Evolutionary conservation across 257 asterid species (phyloP).

Genomic region (Nicotiana benthamiana): DNA sequence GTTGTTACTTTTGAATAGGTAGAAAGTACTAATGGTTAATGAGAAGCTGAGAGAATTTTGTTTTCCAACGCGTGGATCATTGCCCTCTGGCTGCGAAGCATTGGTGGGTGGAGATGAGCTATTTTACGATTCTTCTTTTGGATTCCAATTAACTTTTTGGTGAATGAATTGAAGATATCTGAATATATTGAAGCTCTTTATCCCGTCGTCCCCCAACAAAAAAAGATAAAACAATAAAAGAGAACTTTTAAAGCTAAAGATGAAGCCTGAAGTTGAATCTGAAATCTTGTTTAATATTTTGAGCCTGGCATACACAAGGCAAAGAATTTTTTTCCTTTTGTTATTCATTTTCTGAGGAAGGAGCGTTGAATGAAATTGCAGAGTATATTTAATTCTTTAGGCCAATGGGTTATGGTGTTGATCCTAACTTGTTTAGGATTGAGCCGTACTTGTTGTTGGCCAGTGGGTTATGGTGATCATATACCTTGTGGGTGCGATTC

Average conservation of each 20-base stretch:
- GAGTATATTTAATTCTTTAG: background rate
- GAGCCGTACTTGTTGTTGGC: background rate
- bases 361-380: background rate
- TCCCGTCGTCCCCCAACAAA: background rate
- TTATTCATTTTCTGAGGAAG: background rate
- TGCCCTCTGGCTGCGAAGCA: background rate
- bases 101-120: background rate
- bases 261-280: background rate
- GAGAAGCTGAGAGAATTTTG: background rate
- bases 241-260: background rate
- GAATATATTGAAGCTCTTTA: background rate
- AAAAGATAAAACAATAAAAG: background rate
- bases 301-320: background rate
- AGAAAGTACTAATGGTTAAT: background rate
- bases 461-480: background rate
- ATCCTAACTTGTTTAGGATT: too few species aligned
- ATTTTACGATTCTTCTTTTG: background rate
- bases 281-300: background rate
- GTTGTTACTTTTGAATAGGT: background rate
- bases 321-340: background rate
- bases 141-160: background rate
- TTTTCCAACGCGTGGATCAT: background rate
- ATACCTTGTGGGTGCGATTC: background rate
- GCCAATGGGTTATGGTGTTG: background rate
- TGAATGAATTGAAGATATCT: background rate